Percentiles rank a stretch among this genome's conserved stretches.
phyloP scores from a whole-genome alignment of 345 rosid species.

The Sapria himalayana region DNA sequence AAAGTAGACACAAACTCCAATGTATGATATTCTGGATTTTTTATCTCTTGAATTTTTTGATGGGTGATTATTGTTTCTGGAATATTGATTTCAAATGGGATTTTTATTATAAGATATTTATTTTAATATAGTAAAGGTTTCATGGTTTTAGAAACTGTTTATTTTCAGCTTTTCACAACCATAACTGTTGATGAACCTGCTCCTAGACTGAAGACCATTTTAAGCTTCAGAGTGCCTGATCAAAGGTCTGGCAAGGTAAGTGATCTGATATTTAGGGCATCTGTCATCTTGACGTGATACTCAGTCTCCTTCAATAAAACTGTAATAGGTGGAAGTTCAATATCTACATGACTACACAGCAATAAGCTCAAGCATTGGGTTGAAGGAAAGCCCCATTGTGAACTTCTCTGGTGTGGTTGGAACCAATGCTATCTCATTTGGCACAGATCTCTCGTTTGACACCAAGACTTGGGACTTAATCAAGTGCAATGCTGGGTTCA shows the following conservation, averaged over 20 bases:
- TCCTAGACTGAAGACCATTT: slow-evolving; percentile 68
- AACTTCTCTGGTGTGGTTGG: slow-evolving; percentile 79
- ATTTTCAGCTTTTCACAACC: slow-evolving; percentile 55
- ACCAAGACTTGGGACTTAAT: slow-evolving; percentile 54
- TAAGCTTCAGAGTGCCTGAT: slow-evolving; percentile 71
- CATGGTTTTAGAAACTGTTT: too few relatives aligned
- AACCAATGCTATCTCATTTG: slow-evolving; percentile 31
- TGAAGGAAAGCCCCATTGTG: slow-evolving; percentile 60
- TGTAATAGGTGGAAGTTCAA: slow-evolving; percentile 61
- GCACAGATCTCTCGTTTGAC: slow-evolving; percentile 68
- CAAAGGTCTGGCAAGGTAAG: slow-evolving; percentile 87
- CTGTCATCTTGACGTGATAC: background rate
- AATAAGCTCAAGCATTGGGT: slow-evolving; percentile 56
- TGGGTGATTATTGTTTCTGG: background rate
- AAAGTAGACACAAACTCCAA: slow-evolving; percentile 67
- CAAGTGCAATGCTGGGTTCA: slow-evolving; percentile 62
- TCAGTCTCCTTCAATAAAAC: slow-evolving; percentile 2
- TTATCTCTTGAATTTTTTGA: background rate
- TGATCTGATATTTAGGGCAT: background rate
- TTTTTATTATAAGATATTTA: too few relatives aligned
- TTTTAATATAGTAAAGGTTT: too few relatives aligned
- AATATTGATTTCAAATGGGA: too few relatives aligned
- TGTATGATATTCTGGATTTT: slow-evolving; percentile 12
- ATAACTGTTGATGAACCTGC: slow-evolving; percentile 71
- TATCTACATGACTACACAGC: slow-evolving; percentile 78